Evolutionary conservation across 805 yeast genomes (phyloP).

Genomic region (Starmera pachycereana): DNA sequence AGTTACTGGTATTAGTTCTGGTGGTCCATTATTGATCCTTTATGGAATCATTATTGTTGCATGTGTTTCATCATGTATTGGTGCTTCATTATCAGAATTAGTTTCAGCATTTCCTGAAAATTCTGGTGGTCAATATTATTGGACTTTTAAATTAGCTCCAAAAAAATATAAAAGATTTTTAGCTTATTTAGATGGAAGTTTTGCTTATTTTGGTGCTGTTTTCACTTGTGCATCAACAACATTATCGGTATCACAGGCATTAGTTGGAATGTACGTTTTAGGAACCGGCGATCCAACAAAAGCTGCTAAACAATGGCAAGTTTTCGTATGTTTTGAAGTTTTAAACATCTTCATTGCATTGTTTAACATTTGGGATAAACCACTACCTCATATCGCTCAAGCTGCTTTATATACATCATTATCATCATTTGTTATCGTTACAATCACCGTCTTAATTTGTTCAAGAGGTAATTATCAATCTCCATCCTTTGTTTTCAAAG

Average conservation of each 20-base stretch:
- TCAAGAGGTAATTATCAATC: conserved; percentile 41
- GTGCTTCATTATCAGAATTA: conserved; percentile 41
- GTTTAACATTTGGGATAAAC: conserved; percentile 41
- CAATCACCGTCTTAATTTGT: conserved; percentile 41
- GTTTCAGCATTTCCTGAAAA: conserved; percentile 39
- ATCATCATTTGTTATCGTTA: conserved; percentile 40
- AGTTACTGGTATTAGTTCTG: conserved; percentile 42
- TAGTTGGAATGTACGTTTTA: conserved; percentile 40
- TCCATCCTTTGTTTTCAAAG: conserved; percentile 42
- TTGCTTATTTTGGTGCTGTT: conserved; percentile 52
- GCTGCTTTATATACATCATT: conserved; percentile 43
- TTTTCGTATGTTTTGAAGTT: conserved; percentile 39
- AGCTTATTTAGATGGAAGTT: conserved; percentile 49
- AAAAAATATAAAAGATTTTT: conserved; percentile 24
- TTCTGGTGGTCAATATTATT: conserved; percentile 51
- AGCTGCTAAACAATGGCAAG: conserved; percentile 39
- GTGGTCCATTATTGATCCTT: conserved; percentile 48
- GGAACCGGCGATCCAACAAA: conserved; percentile 23
- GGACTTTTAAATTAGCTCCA: conserved; percentile 48
- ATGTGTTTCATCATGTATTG: conserved; percentile 34
- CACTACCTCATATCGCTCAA: conserved; percentile 40
- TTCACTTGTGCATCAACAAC: conserved; percentile 55
- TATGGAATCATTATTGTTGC: conserved; percentile 48
- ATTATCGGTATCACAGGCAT: conserved; percentile 38
- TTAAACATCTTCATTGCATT: conserved; percentile 31